These are phyloP conservation scores for Biscutella auriculata DNA, from an alignment of 441 rosid species.

Conservation along the genomic window DNA sequence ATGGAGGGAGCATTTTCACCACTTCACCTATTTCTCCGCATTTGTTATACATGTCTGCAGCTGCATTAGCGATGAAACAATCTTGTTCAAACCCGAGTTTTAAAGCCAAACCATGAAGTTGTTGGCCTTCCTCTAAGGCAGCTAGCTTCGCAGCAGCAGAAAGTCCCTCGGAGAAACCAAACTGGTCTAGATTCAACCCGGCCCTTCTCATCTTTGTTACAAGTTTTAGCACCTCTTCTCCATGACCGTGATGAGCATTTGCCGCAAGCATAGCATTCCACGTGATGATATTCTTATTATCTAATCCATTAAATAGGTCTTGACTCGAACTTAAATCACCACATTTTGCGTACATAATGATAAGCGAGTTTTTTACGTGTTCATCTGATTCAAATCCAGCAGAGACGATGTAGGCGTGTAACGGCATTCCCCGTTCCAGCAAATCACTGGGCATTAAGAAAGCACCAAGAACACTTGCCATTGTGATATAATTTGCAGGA, in stretches of 20 bases:
- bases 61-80: constrained; percentile 46
- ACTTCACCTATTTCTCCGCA: constrained; percentile 69
- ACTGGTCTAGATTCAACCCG: constrained; percentile 56
- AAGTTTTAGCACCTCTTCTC: constrained; percentile 64
- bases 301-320: constrained; percentile 36
- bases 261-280: constrained; percentile 73
- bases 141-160: constrained; percentile 72
- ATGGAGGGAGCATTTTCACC: constrained; percentile 41
- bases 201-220: constrained; percentile 37
- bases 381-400: constrained; percentile 49
- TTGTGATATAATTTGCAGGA: constrained; percentile 46
- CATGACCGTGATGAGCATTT: constrained; percentile 50
- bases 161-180: constrained; percentile 64
- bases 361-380: constrained; percentile 59
- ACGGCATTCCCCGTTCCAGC: constrained; percentile 41
- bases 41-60: constrained; percentile 83
- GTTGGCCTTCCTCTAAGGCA: constrained; percentile 74
- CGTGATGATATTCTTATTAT: constrained; percentile 32
- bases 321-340: constrained; percentile 57
- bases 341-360: constrained; percentile 72
- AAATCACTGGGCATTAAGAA: constrained; percentile 36
- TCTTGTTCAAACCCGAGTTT: constrained; percentile 57
- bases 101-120: constrained; percentile 49
- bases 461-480: constrained; percentile 62
- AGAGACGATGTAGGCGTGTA: constrained; percentile 41